A percentile compares a stretch with the other conserved stretches of the same genome.
Conservation (phyloP, 169 alveolate genomes). For the Eimeria necatrix region DNA sequence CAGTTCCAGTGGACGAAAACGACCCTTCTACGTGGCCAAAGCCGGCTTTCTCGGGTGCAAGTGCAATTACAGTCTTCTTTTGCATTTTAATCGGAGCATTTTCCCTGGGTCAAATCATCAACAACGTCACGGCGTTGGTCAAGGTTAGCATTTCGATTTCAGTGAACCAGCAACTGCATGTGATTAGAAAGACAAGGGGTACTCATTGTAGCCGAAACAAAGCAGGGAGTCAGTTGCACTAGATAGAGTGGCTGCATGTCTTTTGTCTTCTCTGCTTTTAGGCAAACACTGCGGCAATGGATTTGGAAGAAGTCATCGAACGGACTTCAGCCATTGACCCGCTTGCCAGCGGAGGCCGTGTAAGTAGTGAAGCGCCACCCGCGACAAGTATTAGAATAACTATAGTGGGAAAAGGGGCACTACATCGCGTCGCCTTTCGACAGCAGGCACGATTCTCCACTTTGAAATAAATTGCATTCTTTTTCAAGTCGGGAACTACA, state of each 20-base stretch:
- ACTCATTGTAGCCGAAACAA: too few relatives aligned
- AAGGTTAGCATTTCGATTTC: not conserved
- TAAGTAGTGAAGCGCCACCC: not conserved
- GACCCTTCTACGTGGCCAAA: constrained; percentile 48
- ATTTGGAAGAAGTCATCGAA: constrained; percentile 49
- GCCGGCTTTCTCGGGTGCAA: constrained; percentile 62
- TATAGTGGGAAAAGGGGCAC: too few relatives aligned
- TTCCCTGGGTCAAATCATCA: constrained; percentile 81
- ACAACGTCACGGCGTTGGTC: constrained; percentile 31
- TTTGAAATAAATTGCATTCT: too few relatives aligned
- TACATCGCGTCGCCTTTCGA: too few relatives aligned
- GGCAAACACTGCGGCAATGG: constrained; percentile 61
- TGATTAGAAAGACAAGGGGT: too few relatives aligned
- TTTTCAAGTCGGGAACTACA: too few relatives aligned
- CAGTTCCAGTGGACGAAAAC: not conserved
- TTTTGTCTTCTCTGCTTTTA: not conserved
- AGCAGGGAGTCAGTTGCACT: too few relatives aligned
- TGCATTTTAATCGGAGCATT: constrained; percentile 84
- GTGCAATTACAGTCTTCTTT: constrained; percentile 82
- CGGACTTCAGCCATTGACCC: constrained; percentile 66
- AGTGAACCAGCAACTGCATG: too few relatives aligned
- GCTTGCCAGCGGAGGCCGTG: constrained; percentile 53
- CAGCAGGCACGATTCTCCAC: too few relatives aligned
- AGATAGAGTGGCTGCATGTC: not conserved
- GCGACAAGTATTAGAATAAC: too few relatives aligned